Evolutionary conservation across 1,284 basidiomycete species (phyloP), one percentile per base, ranked within the genome.

Genomic region (Ustilago bromivora): DNA sequence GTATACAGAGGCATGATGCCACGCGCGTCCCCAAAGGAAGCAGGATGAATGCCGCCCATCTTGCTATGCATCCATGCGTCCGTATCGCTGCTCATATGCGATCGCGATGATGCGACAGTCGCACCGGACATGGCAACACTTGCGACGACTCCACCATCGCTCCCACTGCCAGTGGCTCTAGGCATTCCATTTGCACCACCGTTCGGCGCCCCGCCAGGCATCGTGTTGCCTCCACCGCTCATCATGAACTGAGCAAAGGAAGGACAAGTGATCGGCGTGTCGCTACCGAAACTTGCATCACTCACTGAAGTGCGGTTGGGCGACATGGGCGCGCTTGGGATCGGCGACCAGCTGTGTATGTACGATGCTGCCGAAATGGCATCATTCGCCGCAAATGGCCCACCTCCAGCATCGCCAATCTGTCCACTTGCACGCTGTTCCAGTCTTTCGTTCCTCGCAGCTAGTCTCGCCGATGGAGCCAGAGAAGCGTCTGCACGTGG

Each of bases 271-370:
- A 67, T 61, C 32, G 57, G 71, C 3, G 51, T 54, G 34, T 73
- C 64, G 43, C 60, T 55, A 13, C 58, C 28, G 12, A 61, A 49
- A 40, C 65, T 71, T 13, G 61, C 62, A 34, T 76, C 74, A 46
- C 66, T 69, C 38, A 71, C 40, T 49, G 74, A 71, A 43, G 40
- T 71, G 46, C 74, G 68, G n/a, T 60, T 71, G 3, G 74, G 74
- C 10, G 74, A 76, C 66, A 76, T 76, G 59, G 74, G 74, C 7
- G 74, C 74, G 57, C 69, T 71, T 8, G 74, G 74, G 35, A 76
- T 76, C 5, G 69, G 74, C 43, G 74, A 76, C 74, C 74, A 76
- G 43, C 46, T 76, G 62, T 76, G 68, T 31, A 76, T 71, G 56
- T 76, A 76, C 4, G 74, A 71, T 17, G 69, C 74, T 23, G 74